Conservation (phyloP, 1,284 basidiomycete genomes). For the Porodaedalea pini region DNA sequence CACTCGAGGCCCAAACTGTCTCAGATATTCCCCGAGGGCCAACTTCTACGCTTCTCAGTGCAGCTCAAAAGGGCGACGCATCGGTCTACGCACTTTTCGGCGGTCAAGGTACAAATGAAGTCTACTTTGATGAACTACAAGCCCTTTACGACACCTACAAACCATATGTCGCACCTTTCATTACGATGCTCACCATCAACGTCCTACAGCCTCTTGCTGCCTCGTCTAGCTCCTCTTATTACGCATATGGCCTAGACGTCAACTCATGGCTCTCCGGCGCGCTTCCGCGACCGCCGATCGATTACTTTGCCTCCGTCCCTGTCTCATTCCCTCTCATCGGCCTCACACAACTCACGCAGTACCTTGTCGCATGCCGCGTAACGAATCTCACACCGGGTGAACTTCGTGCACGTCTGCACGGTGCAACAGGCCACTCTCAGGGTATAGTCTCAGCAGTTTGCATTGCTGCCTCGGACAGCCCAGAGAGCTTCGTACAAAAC, state of each 20-base stretch:
- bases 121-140: constrained; percentile 96
- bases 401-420: constrained; percentile 72
- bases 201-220: constrained; percentile 76
- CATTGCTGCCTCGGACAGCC: constrained; percentile 76
- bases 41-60: constrained; percentile 71
- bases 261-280: constrained; percentile 80
- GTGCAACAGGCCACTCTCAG: constrained; percentile 95
- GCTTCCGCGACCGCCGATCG: constrained; percentile 65
- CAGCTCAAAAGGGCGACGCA: constrained; percentile 66
- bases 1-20: constrained; percentile 62
- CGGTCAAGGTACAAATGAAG: constrained; percentile 98
- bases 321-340: constrained; percentile 95
- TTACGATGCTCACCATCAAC: constrained; percentile 60
- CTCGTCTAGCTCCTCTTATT: constrained; percentile 63
- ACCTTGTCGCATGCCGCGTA: constrained; percentile 77
- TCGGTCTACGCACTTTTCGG: constrained; percentile 94
- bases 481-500: constrained; percentile 74
- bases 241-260: constrained; percentile 80
- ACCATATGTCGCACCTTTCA: constrained; percentile 75
- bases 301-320: constrained; percentile 95
- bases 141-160: constrained; percentile 87
- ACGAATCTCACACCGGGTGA: constrained; percentile 76
- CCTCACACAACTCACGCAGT: constrained; percentile 92
- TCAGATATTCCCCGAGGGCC: constrained; percentile 62
- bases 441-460: constrained; percentile 92